These are phyloP conservation scores for Lasiosphaeria miniovina DNA, from an alignment of 495 filamentous ascomycete species.

Conservation along the genomic window DNA sequence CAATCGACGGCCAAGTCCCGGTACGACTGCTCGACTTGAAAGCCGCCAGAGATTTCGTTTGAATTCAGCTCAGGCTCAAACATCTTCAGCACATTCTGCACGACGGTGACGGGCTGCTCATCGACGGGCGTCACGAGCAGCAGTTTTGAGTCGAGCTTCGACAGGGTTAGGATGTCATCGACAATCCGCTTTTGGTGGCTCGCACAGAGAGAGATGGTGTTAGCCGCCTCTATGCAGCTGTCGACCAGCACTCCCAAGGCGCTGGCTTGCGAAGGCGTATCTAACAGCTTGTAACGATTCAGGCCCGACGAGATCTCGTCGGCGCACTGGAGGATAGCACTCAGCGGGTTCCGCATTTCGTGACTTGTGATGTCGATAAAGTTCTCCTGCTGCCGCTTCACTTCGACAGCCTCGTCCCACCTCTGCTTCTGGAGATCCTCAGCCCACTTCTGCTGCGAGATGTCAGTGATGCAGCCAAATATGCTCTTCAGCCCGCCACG, in stretches of 20 bases:
- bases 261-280: constrained; percentile 12
- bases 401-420: constrained; percentile 60
- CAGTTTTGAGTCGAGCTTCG: constrained; percentile 80
- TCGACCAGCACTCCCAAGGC: constrained; percentile 37
- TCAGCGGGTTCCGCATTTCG: constrained; percentile 82
- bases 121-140: constrained; percentile 72
- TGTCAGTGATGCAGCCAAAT: constrained; percentile 62
- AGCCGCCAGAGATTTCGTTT: constrained; percentile 67
- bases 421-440: constrained; percentile 61
- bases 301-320: constrained; percentile 67
- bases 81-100: constrained; percentile 71
- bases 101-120: constrained; percentile 64
- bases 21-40: constrained; percentile 64
- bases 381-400: constrained; percentile 70
- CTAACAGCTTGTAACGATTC: constrained; percentile 34
- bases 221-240: constrained; percentile 68
- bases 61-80: constrained; percentile 75
- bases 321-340: constrained; percentile 75
- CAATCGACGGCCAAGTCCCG: constrained; percentile 62
- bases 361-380: constrained; percentile 90
- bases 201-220: constrained; percentile 79
- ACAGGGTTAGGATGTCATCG: constrained; percentile 78
- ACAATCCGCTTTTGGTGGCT: constrained; percentile 77
- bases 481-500: constrained; percentile 61
- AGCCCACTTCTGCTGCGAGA: constrained; percentile 58